Conservation (phyloP, 129 eudicot species). For the Gnaphalium uliginosum region DNA sequence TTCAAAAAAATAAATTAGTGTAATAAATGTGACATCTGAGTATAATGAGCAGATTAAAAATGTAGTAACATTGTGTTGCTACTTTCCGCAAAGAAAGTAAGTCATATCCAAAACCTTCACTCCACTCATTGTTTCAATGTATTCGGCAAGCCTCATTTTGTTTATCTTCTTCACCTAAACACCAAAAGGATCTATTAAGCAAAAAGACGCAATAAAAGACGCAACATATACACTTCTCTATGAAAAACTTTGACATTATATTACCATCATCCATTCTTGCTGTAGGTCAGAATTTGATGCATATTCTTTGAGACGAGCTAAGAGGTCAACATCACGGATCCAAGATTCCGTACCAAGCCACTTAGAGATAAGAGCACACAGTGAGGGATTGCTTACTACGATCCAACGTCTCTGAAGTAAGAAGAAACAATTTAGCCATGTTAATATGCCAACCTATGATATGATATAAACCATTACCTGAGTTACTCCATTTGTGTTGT, state of each 20-base stretch:
- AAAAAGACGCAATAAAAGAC: background rate
- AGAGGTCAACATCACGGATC: slow-evolving; percentile 49
- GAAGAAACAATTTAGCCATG: slow-evolving; percentile 8
- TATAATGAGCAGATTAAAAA: background rate
- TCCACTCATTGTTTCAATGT: slow-evolving; percentile 55
- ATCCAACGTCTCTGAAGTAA: slow-evolving; percentile 61
- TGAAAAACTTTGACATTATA: background rate
- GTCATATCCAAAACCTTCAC: slow-evolving; percentile 40
- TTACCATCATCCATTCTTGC: slow-evolving; percentile 51
- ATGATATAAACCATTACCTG: slow-evolving; percentile 40
- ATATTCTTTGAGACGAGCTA: slow-evolving; percentile 42
- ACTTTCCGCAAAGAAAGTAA: background rate
- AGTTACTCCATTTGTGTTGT: slow-evolving; percentile 66
- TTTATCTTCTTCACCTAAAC: slow-evolving; percentile 55
- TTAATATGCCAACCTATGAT: slow-evolving; percentile 17
- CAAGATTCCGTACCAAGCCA: slow-evolving; percentile 64
- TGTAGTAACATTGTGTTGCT: background rate
- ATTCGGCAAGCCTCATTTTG: slow-evolving; percentile 61
- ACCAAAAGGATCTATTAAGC: slow-evolving; percentile 13
- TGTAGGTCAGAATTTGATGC: slow-evolving; percentile 55
- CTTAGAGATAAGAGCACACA: slow-evolving; percentile 52
- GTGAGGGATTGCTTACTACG: slow-evolving; percentile 65
- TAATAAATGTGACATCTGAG: background rate
- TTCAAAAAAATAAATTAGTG: too few species aligned
- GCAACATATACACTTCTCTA: background rate